Evolutionary conservation across 208 protist genomes (phyloP).

Genomic region (Endotrypanum monterogeii): DNA sequence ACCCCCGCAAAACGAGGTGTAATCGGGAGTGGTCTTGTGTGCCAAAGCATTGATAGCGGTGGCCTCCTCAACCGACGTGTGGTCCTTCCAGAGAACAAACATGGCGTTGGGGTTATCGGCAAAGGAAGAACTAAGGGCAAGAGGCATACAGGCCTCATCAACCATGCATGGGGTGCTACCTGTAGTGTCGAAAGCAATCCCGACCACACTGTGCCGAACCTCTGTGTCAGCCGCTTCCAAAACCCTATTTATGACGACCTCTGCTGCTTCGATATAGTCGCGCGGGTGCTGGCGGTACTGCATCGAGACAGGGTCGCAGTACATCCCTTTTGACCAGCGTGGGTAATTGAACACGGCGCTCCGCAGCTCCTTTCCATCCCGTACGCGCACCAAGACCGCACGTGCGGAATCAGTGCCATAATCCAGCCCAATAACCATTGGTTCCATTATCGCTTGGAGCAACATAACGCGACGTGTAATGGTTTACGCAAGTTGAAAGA

Average conservation of each 20-base stretch:
- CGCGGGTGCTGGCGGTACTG: constrained; percentile 63
- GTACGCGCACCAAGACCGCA: constrained; percentile 43
- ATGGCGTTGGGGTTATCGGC: constrained; percentile 58
- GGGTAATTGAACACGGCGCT: constrained; percentile 42
- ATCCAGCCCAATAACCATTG: constrained; percentile 54
- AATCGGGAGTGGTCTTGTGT: constrained; percentile 43
- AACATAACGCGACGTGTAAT: neutral
- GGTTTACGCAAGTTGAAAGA: neutral
- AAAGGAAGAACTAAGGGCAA: constrained; percentile 39
- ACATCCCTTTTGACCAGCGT: constrained; percentile 39
- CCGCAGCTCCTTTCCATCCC: constrained; percentile 45
- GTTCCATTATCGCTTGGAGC: constrained; percentile 13
- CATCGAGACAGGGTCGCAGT: constrained; percentile 39
- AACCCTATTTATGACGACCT: constrained; percentile 35
- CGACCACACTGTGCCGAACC: constrained; percentile 32
- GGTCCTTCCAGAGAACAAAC: constrained; percentile 74
- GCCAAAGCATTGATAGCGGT: constrained; percentile 47
- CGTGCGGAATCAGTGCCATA: constrained; percentile 58
- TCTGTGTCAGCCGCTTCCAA: constrained; percentile 20
- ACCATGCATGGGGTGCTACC: constrained; percentile 60
- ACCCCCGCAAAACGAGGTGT: constrained; percentile 60
- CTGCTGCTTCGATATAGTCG: constrained; percentile 54
- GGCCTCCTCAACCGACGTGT: constrained; percentile 56
- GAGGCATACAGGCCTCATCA: constrained; percentile 38
- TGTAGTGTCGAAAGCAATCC: constrained; percentile 49